Evolutionary conservation across 352 stramenopile species (phyloP), one percentile per base, ranked within the genome.

Genomic region (Globisporangium nagaii): DNA sequence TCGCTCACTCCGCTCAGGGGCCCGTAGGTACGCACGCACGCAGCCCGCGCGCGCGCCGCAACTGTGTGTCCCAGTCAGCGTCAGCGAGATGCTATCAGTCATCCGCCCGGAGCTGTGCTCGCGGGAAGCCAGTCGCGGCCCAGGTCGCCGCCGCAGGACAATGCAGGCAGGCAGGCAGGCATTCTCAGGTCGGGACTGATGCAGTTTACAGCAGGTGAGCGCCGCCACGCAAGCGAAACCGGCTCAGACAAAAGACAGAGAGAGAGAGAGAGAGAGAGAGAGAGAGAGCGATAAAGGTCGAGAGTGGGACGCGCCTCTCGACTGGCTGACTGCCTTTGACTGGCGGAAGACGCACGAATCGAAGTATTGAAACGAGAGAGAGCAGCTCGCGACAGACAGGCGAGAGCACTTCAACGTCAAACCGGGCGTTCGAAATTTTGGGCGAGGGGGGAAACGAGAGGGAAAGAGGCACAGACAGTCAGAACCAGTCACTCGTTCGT

Each of bases 381-480:
- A 12, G 17, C 15, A 28, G 2, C n/a, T 24, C 22, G 17, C 36
- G 12, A 42, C 17, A 54, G 47, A 54, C n/a, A 30, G 24, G 47
- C 4, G 34, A 25, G 7, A 1, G 6, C 35, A 54, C 47, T 54
- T 54, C 47, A 54, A 54, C 47, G 28, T 54, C 34, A 45, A 50
- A 49, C 8, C 36, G n/a, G n/a, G 17, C 39, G 24, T 40, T 51
- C 44, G 44, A 51, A 40, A 42, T 42, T 42, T 42, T 42, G n/a
- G n/a, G n/a, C 22, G 7, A 22, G 12, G 4, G 13, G 4, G 34
- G 13, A 39, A n/a, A n/a, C n/a, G n/a, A n/a, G n/a, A n/a, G n/a
- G n/a, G n/a, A n/a, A n/a, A n/a, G n/a, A n/a, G n/a, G n/a, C n/a
- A n/a, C n/a, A n/a, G n/a, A n/a, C n/a, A 41, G 17, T 41, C 34